Evolutionary conservation across 1,284 basidiomycete species (phyloP).

Genomic region (Ganoderma sinense): DNA sequence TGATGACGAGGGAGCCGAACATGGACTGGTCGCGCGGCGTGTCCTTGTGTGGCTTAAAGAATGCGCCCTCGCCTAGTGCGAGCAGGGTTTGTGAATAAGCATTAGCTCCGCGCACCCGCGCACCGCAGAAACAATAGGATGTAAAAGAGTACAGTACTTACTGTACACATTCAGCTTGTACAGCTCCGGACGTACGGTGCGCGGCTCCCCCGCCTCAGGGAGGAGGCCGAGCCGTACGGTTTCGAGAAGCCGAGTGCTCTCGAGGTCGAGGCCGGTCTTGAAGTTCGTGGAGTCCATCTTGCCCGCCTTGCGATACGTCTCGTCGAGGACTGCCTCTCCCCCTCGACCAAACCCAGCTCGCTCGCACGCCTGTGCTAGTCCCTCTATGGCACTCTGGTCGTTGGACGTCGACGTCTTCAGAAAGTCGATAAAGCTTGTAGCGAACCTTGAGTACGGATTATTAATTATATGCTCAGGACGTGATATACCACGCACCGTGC

Average conservation of each 20-base stretch:
- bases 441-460: background rate
- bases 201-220: conserved; percentile 21
- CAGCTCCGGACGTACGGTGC: conserved; percentile 36
- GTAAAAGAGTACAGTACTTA: conserved; percentile 24
- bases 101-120: background rate
- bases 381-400: conserved; percentile 4
- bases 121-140: too few relatives aligned
- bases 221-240: conserved; percentile 33
- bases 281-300: conserved; percentile 37
- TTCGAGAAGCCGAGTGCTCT: conserved; percentile 32
- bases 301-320: conserved; percentile 36
- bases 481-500: conserved; percentile 17
- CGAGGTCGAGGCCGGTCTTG: conserved; percentile 38
- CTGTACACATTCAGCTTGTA: conserved; percentile 47
- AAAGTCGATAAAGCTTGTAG: background rate
- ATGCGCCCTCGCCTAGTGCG: conserved; percentile 42
- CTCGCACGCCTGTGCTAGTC: conserved; percentile 28
- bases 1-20: conserved; percentile 55
- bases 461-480: too few relatives aligned
- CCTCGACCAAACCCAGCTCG: conserved; percentile 32
- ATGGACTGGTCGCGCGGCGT: conserved; percentile 46
- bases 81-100: background rate
- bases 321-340: conserved; percentile 33
- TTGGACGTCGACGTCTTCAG: background rate
- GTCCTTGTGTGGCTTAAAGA: conserved; percentile 50